These are phyloP conservation scores for Lactarius pseudohatsudake DNA, from an alignment of 768 basidiomycete genomes.

Conservation along the genomic window DNA sequence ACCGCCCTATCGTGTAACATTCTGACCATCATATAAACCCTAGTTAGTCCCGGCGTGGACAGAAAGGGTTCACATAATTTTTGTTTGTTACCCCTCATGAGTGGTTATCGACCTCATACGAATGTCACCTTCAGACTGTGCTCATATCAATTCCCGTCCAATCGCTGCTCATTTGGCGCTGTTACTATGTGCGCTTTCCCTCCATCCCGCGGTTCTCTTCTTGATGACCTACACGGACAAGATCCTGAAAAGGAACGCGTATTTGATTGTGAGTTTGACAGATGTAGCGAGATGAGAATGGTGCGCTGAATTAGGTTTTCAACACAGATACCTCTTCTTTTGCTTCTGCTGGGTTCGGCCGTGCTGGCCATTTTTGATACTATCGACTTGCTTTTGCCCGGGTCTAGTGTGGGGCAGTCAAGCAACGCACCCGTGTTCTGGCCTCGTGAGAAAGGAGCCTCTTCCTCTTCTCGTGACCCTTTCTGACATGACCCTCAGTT, in stretches of 20 bases:
- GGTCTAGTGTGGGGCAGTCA: not conserved
- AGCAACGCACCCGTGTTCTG: not conserved
- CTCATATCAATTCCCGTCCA: conserved; percentile 5
- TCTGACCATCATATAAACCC: not conserved
- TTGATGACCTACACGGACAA: not conserved
- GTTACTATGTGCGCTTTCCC: not conserved
- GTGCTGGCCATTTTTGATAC: not conserved
- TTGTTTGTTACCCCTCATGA: not conserved
- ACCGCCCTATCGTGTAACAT: not conserved
- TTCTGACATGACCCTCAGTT: conserved; percentile 3
- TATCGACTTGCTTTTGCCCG: not conserved
- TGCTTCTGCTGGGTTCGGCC: conserved; percentile 6
- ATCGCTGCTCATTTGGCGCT: conserved; percentile 9
- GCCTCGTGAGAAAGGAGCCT: conserved; percentile 1
- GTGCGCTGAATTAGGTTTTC: not conserved
- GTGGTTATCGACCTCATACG: not conserved
- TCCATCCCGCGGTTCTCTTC: not conserved
- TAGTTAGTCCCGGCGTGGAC: not conserved
- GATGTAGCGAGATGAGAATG: not conserved
- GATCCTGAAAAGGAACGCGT: conserved; percentile 2
- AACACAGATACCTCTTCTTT: conserved; percentile 3
- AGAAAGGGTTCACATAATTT: not conserved
- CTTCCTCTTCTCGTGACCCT: not conserved
- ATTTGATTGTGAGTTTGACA: conserved; percentile 9
- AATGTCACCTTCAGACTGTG: conserved; percentile 1